Percentiles rank a stretch among this genome's conserved stretches.
Conservation (phyloP, 1,139 yeast genomes). For the Meyerozyma sp. region DNA sequence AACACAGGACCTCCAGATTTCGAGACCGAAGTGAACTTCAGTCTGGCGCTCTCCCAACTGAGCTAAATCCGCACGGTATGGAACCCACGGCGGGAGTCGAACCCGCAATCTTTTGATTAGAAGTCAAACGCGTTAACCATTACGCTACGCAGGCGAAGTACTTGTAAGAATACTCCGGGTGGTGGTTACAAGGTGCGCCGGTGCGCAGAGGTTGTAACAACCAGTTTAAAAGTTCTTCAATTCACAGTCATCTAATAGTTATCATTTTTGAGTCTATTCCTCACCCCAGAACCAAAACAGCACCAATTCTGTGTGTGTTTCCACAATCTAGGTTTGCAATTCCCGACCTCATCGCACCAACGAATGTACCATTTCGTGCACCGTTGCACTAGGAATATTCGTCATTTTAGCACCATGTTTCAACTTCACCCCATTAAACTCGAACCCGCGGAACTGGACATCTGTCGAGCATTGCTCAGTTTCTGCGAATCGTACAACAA, state of each 20-base stretch:
- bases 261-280: too few relatives aligned
- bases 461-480: constrained; percentile 41
- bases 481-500: constrained; percentile 34
- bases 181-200: neutral
- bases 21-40: constrained; percentile 7
- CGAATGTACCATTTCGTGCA: neutral
- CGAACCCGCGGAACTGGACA: constrained; percentile 36
- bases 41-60: constrained; percentile 17
- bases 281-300: too few relatives aligned
- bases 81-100: constrained; percentile 21
- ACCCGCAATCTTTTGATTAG: constrained; percentile 21
- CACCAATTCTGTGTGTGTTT: neutral
- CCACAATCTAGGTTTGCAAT: neutral
- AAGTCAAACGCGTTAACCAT: constrained; percentile 21
- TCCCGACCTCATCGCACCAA: neutral
- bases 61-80: constrained; percentile 12
- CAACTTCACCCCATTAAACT: constrained; percentile 4
- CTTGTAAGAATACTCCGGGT: neutral
- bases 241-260: too few relatives aligned
- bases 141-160: constrained; percentile 6
- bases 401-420: neutral
- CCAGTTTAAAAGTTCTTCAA: too few relatives aligned
- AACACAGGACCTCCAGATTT: constrained; percentile 89
- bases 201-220: neutral
- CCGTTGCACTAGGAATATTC: constrained; percentile 2